Base-by-base conservation (phyloP, 1,284 basidiomycete genomes). In the Microbotryum scabiosae region DNA sequence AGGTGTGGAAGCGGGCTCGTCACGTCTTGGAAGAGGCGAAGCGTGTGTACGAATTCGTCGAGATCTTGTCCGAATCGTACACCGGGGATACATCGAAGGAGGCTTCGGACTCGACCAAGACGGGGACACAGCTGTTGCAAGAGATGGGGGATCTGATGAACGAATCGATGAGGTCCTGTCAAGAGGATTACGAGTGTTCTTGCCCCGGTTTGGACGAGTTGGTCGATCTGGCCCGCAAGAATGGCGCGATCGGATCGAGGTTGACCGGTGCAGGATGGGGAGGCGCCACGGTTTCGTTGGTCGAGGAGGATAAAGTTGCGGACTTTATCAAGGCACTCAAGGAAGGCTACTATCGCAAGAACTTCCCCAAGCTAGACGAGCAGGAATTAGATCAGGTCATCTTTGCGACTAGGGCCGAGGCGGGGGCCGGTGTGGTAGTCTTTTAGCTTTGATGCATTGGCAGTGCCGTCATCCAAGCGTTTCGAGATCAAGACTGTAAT, bases 201-300 rank as follows among this genome's bases (percentile, higher is more conserved):
- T 87, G 86, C 71, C 80, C 82, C 1, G 86, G 90, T 74, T 77
- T 92, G 20, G 83, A 93, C 72, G 75, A 82, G 69, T 79, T 93
- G 18, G 70, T 71, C 81, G 81, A 14, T 71, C 69, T 72, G 73
- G 92, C 67, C 80, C 82, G n/a, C 76, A 57, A 81, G 21, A 81
- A 84, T 4, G 89, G 89, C 12, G 87, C 88, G 9, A 81, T 85
- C 61, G 90, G 89, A 2, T 85, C 84, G 68, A 80, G 87, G 41
- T 75, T 88, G 23, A 89, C 88, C 36, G 87, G 86, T 48, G 90
- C 90, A 0, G 90, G 90, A 2, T 94, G 89, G 89, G 90, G 90
- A 54, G 90, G 90, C 14, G 90, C 88, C 68, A 87, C 86, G 0
- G 86, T 93, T 25, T 88, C 87, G 41, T 80, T 93, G 21, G 85